Percentiles rank a stretch among this genome's conserved stretches.
phyloP scores from a whole-genome alignment of 1,139 yeast species.

The Candida sanyaensis region DNA sequence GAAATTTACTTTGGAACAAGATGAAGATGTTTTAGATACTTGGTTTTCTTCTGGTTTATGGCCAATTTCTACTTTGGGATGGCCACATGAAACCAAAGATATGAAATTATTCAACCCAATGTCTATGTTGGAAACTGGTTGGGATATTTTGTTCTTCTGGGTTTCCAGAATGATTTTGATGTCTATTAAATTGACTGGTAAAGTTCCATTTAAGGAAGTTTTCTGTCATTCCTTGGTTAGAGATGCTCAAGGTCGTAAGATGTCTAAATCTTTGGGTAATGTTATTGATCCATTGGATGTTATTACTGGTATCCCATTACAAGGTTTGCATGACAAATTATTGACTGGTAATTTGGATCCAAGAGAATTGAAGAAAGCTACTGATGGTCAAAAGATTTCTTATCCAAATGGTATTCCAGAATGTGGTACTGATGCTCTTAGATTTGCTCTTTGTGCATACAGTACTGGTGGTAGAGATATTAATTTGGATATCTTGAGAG shows the following conservation, averaged over 20 bases:
- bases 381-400: slow-evolving; percentile 82
- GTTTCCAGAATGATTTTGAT: slow-evolving; percentile 94
- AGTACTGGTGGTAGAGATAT: slow-evolving; percentile 99
- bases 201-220: slow-evolving; percentile 91
- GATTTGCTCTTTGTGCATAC: slow-evolving; percentile 98
- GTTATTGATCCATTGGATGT: slow-evolving; percentile 96
- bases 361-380: slow-evolving; percentile 83
- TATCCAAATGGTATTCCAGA: slow-evolving; percentile 98
- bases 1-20: slow-evolving; percentile 82
- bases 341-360: slow-evolving; percentile 85
- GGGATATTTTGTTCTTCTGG: slow-evolving; percentile 99
- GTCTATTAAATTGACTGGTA: slow-evolving; percentile 87
- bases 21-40: slow-evolving; percentile 96
- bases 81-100: slow-evolving; percentile 85
- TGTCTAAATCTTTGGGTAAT: slow-evolving; percentile 97
- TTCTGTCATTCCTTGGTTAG: slow-evolving; percentile 98
- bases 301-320: slow-evolving; percentile 80
- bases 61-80: slow-evolving; percentile 96
- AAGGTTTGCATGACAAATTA: slow-evolving; percentile 78
- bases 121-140: slow-evolving; percentile 95
- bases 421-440: slow-evolving; percentile 98
- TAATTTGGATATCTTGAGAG: slow-evolving; percentile 92
- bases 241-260: slow-evolving; percentile 98
- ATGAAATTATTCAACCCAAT: slow-evolving; percentile 82
- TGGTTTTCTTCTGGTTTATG: slow-evolving; percentile 99